Percentiles rank a stretch among this genome's conserved stretches.
These are phyloP conservation scores for Penicillium brasilianum DNA, from an alignment of 2,329 filamentous ascomycete species.

Conservation along the genomic window DNA sequence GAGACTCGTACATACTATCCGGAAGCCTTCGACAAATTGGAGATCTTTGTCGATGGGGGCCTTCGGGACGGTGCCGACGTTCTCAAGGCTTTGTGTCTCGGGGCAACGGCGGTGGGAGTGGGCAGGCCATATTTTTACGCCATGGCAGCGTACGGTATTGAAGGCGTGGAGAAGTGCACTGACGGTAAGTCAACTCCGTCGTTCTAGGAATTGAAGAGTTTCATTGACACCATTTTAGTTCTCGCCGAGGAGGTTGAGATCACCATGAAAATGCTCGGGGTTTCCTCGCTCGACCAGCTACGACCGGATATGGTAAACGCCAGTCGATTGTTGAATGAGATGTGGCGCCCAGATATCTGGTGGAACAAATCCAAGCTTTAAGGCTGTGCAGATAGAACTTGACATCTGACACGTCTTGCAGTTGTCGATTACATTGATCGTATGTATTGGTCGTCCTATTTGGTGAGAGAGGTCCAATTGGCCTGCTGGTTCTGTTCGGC, in stretches of 20 bases:
- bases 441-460: not conserved
- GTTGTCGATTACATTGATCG: not conserved
- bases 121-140: not conserved
- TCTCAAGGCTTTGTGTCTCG: not conserved
- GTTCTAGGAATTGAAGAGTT: not conserved
- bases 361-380: constrained; percentile 13
- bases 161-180: not conserved
- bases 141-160: not conserved
- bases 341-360: constrained; percentile 25
- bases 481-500: not conserved
- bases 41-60: not conserved
- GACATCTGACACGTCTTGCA: not conserved
- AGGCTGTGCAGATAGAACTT: not conserved
- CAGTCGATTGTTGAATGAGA: constrained; percentile 24
- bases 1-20: not conserved
- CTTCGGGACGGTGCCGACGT: not conserved
- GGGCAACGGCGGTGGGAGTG: not conserved
- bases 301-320: constrained; percentile 27
- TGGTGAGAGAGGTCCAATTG: not conserved
- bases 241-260: not conserved
- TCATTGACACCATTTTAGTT: not conserved
- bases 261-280: not conserved
- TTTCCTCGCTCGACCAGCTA: not conserved
- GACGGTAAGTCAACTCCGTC: not conserved
- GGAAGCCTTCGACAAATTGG: not conserved